Percentiles rank a stretch among this genome's conserved stretches.
Evolutionary conservation across 805 yeast species (phyloP).

Genomic region (Yamadazyma nakazawae): DNA sequence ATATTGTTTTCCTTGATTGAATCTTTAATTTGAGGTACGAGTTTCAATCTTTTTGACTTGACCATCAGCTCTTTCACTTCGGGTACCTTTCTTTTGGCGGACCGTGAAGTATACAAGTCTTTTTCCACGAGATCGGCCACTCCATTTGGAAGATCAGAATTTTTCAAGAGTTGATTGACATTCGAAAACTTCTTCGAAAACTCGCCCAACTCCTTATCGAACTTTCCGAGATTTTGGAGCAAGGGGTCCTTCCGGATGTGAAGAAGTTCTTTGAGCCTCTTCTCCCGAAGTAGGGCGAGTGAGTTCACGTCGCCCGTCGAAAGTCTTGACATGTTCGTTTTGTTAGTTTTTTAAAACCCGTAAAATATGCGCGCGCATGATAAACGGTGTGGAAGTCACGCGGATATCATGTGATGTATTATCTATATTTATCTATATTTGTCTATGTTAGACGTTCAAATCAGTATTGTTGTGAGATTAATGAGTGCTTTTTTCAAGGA

Average conservation of each 20-base stretch:
- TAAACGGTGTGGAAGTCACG: slow-evolving; percentile 22
- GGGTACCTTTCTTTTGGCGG: not conserved
- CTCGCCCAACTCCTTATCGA: not conserved
- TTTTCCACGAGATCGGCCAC: not conserved
- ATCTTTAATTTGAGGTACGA: slow-evolving; percentile 15
- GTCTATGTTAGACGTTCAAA: too few species aligned
- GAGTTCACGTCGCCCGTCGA: not conserved
- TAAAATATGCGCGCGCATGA: slow-evolving; percentile 17
- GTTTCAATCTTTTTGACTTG: slow-evolving; percentile 7
- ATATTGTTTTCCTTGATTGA: slow-evolving; percentile 18
- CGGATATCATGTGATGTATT: slow-evolving; percentile 7
- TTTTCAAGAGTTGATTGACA: not conserved
- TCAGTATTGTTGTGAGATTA: too few species aligned
- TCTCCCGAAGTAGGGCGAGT: slow-evolving; percentile 7
- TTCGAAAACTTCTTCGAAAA: not conserved
- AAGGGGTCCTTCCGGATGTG: slow-evolving; percentile 19
- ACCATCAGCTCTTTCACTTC: not conserved
- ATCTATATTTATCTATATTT: too few species aligned
- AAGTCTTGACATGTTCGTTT: slow-evolving; percentile 2
- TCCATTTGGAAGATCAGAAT: slow-evolving; percentile 4
- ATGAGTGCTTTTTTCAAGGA: too few species aligned
- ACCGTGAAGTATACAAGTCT: not conserved
- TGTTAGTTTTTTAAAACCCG: not conserved
- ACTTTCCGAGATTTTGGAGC: slow-evolving; percentile 10
- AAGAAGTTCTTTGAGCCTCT: slow-evolving; percentile 17